A percentile compares a stretch with the other conserved stretches of the same genome.
phyloP scores from a whole-genome alignment of 805 yeast species.

The Spathaspora hagerdaliae region DNA sequence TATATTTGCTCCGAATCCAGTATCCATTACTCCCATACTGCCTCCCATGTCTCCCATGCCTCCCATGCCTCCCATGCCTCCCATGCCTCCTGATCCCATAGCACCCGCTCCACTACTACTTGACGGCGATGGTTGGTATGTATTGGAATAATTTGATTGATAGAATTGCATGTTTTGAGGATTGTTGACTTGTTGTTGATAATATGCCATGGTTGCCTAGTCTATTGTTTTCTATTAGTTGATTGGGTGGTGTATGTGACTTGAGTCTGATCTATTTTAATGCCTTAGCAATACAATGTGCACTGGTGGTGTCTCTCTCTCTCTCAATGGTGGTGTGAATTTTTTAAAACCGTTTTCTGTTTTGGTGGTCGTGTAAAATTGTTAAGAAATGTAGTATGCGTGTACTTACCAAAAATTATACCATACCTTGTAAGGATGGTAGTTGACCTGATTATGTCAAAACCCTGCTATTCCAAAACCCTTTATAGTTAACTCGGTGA shows the following conservation, averaged over 20 bases:
- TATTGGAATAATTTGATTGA: constrained; percentile 35
- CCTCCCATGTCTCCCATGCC: not conserved
- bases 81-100: no score
- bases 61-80: no score
- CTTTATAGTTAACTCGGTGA: no score
- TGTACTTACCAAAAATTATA: no score
- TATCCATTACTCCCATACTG: constrained; percentile 36
- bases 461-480: no score
- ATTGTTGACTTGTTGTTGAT: constrained; percentile 29
- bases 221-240: not conserved
- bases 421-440: no score
- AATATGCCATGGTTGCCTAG: constrained; percentile 33
- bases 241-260: not conserved
- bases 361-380: not conserved
- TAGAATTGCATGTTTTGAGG: constrained; percentile 41
- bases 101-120: not conserved
- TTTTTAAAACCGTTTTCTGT: not conserved
- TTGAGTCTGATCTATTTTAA: no score
- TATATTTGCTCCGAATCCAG: constrained; percentile 29
- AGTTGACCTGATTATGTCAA: no score
- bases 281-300: no score
- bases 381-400: no score
- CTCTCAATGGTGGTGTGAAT: not conserved
- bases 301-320: not conserved
- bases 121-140: constrained; percentile 20